Evolutionary conservation across 225 moss, liverwort and hornwort species (phyloP).

Genomic region (Climacium dendroides): DNA sequence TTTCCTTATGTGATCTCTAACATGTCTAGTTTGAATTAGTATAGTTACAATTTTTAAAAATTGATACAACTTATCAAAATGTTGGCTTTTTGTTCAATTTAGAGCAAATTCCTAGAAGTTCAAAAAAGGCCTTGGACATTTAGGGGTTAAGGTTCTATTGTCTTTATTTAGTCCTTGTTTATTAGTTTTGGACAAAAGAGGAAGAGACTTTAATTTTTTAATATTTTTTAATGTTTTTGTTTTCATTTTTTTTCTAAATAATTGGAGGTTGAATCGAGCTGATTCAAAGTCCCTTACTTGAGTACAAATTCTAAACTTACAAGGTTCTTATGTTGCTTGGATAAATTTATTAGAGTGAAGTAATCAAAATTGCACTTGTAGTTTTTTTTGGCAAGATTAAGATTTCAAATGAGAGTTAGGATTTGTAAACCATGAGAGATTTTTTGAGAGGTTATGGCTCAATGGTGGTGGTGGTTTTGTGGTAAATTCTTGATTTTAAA

Average conservation of each 20-base stretch:
- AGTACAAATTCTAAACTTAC: background rate
- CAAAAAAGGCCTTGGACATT: too few relatives aligned
- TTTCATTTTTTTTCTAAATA: accelerated
- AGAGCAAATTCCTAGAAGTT: too few relatives aligned
- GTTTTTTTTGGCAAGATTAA: background rate
- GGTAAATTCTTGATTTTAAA: accelerated
- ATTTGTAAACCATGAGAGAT: background rate
- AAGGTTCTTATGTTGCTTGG: background rate
- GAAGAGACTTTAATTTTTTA: background rate
- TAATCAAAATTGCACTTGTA: accelerated
- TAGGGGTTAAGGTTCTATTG: background rate
- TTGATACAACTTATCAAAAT: too few relatives aligned
- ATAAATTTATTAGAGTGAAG: background rate
- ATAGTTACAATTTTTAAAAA: too few relatives aligned
- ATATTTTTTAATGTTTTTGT: background rate
- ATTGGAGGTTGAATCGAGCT: accelerated
- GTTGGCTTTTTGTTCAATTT: too few relatives aligned
- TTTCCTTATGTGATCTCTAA: too few relatives aligned
- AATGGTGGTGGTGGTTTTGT: background rate
- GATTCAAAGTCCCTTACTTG: accelerated
- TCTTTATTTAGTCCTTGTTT: background rate
- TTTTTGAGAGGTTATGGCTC: background rate
- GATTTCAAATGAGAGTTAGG: background rate
- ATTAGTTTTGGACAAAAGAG: background rate
- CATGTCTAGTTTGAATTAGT: too few relatives aligned